Conservation (phyloP, 495 filamentous ascomycete species). For the Aspergillus biplanus region DNA sequence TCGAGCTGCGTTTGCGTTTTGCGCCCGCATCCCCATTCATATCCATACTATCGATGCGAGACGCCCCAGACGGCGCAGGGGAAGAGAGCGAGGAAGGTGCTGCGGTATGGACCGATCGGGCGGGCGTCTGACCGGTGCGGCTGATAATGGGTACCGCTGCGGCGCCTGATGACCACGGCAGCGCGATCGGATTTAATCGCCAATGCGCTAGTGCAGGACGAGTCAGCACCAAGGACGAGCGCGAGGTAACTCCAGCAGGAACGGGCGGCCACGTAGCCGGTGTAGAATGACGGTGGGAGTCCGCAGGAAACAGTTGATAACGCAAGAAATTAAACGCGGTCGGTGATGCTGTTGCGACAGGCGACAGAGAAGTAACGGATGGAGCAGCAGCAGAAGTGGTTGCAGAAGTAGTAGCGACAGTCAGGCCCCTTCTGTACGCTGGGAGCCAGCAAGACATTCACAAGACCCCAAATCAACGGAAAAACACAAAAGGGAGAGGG, state of each 20-base stretch:
- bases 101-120: constrained; percentile 17
- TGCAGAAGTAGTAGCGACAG: constrained; percentile 25
- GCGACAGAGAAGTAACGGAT: constrained; percentile 14
- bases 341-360: constrained; percentile 18
- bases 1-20: constrained; percentile 65
- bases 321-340: constrained; percentile 6
- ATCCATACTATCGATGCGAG: constrained; percentile 48
- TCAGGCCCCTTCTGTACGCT: constrained; percentile 37
- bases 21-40: constrained; percentile 52
- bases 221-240: constrained; percentile 1
- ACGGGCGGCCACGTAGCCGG: background rate
- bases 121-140: constrained; percentile 5
- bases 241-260: background rate
- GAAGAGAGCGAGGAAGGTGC: constrained; percentile 16
- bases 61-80: constrained; percentile 8
- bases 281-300: background rate
- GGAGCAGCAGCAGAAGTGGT: constrained; percentile 13
- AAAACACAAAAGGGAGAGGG: constrained; percentile 15
- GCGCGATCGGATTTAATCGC: constrained; percentile 10
- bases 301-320: background rate
- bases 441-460: constrained; percentile 39
- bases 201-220: constrained; percentile 18
- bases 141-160: constrained; percentile 5
- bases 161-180: constrained; percentile 17
- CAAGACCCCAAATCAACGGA: constrained; percentile 22